phyloP scores from a whole-genome alignment of 2,329 filamentous ascomycete genomes.

The Fusarium sp. region DNA sequence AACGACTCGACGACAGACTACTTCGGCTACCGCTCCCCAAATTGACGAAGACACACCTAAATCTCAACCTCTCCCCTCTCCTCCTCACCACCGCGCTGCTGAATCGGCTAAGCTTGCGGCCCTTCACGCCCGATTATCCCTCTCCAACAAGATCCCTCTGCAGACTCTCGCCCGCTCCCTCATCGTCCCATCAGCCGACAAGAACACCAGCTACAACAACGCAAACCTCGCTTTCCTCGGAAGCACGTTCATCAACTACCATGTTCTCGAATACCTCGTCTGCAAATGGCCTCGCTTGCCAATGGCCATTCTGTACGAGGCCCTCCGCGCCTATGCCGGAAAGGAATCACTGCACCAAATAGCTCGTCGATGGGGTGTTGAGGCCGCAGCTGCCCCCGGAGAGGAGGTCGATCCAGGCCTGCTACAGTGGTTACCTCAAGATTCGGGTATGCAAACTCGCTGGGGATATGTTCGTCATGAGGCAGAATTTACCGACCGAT shows the following conservation, averaged over 20 bases:
- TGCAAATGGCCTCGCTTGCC: slow-evolving; percentile 92
- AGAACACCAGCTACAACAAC: slow-evolving; percentile 88
- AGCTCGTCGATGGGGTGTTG: slow-evolving; percentile 90
- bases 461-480: slow-evolving; percentile 67
- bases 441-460: slow-evolving; percentile 58
- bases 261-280: slow-evolving; percentile 87
- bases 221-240: slow-evolving; percentile 83
- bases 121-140: slow-evolving; percentile 87
- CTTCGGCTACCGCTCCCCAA: slow-evolving; percentile 46
- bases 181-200: slow-evolving; percentile 86
- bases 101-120: slow-evolving; percentile 90
- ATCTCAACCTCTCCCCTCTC: slow-evolving; percentile 71
- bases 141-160: slow-evolving; percentile 84
- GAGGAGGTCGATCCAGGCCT: slow-evolving; percentile 92
- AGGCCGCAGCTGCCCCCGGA: slow-evolving; percentile 86
- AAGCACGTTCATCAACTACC: slow-evolving; percentile 85
- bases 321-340: slow-evolving; percentile 86
- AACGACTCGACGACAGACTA: slow-evolving; percentile 48
- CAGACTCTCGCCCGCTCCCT: slow-evolving; percentile 88
- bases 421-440: slow-evolving; percentile 77
- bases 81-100: slow-evolving; percentile 73
- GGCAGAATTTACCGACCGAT: slow-evolving; percentile 55
- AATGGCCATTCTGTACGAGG: slow-evolving; percentile 86
- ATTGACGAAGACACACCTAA: slow-evolving; percentile 42
- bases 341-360: slow-evolving; percentile 78